Conservation (phyloP, 116 monocot genomes). For the Iris pallida region DNA sequence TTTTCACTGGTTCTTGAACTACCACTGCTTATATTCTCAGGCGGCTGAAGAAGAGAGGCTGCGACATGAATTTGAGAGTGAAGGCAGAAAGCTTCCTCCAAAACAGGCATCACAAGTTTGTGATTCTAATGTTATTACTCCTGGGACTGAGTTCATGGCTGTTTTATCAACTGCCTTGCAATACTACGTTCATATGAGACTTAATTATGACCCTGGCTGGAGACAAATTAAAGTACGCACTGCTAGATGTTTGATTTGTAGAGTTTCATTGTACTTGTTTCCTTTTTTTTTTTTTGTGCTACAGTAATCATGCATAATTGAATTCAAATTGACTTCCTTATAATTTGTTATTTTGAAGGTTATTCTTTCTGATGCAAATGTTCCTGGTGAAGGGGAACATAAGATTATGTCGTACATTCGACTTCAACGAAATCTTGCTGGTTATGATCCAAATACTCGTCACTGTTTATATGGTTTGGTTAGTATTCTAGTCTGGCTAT, state of each 20-base stretch:
- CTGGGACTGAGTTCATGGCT: conserved; percentile 60
- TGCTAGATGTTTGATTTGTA: neutral
- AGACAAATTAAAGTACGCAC: conserved; percentile 46
- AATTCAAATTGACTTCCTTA: conserved; percentile 6
- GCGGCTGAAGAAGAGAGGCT: conserved; percentile 52
- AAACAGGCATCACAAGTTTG: conserved; percentile 47
- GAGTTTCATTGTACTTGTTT: neutral
- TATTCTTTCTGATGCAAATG: conserved; percentile 69
- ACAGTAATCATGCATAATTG: neutral
- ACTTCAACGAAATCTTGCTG: conserved; percentile 54
- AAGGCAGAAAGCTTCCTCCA: conserved; percentile 65
- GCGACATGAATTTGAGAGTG: conserved; percentile 51
- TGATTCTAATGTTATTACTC: conserved; percentile 66
- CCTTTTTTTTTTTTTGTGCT: too few relatives aligned
- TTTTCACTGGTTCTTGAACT: neutral
- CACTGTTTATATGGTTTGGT: conserved; percentile 62
- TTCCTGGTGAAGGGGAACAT: conserved; percentile 70
- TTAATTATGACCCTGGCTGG: conserved; percentile 68
- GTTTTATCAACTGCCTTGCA: conserved; percentile 53
- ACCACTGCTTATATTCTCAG: conserved; percentile 18
- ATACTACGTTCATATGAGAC: conserved; percentile 53
- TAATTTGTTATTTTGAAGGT: conserved; percentile 40
- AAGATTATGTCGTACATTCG: conserved; percentile 71
- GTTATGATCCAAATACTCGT: conserved; percentile 56
- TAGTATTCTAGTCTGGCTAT: conserved; percentile 11